phyloP scores from a whole-genome alignment of 1,139 yeast genomes.

The Kodamaea anthophila region DNA sequence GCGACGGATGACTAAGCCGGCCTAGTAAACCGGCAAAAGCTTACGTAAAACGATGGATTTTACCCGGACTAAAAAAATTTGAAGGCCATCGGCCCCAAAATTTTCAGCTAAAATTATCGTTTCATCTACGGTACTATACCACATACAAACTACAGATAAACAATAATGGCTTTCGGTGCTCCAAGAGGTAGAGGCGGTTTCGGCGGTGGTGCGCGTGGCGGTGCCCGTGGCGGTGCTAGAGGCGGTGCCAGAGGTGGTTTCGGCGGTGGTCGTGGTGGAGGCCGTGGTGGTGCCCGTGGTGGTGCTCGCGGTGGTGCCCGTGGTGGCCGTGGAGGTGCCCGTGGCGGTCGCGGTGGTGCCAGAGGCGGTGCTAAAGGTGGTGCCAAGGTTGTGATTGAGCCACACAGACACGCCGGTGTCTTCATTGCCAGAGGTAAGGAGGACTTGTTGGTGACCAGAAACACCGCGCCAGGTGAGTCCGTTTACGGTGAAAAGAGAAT shows the following conservation, averaged over 20 bases:
- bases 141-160: slow-evolving; percentile 5
- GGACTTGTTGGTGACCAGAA: slow-evolving; percentile 94
- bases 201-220: slow-evolving; percentile 51
- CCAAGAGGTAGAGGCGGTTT: slow-evolving; percentile 26
- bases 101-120: slow-evolving; percentile 5
- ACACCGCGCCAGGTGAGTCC: slow-evolving; percentile 96
- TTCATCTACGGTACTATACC: slow-evolving; percentile 3
- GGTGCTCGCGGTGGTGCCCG: slow-evolving; percentile 45
- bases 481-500: slow-evolving; percentile 98
- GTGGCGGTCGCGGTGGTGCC: slow-evolving; percentile 72
- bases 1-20: slow-evolving; percentile 11
- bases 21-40: slow-evolving; percentile 8
- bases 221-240: slow-evolving; percentile 22
- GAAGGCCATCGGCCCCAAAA: slow-evolving; percentile 1
- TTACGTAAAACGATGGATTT: slow-evolving; percentile 12
- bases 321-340: slow-evolving; percentile 47
- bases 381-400: slow-evolving; percentile 93
- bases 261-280: slow-evolving; percentile 27
- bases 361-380: slow-evolving; percentile 79
- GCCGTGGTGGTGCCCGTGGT: slow-evolving; percentile 26
- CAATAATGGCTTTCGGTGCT: slow-evolving; percentile 30
- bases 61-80: slow-evolving; percentile 18
- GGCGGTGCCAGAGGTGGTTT: slow-evolving; percentile 22
- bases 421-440: slow-evolving; percentile 99
- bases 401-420: slow-evolving; percentile 97